Percentiles rank a stretch among this genome's conserved stretches.
Conservation (phyloP, 116 monocot genomes). For the Phalaenopsis hybrid region DNA sequence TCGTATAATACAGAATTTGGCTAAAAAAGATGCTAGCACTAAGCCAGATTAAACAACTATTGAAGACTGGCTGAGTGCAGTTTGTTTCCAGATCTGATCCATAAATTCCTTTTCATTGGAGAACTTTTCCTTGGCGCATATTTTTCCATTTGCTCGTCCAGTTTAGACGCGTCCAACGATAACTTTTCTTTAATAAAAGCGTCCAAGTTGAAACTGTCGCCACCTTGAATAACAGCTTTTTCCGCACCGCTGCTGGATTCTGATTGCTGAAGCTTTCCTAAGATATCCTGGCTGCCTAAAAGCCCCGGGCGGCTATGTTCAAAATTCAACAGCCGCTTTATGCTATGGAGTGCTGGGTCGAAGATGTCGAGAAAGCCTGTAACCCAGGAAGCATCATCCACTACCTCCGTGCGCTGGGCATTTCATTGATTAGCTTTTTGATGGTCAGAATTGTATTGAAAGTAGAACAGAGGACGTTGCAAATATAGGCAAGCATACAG, state of each 20-base stretch:
- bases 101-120: not conserved
- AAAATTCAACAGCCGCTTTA: slow-evolving; percentile 62
- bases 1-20: not conserved
- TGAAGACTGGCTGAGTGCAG: not conserved
- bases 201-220: slow-evolving; percentile 66
- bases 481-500: no score
- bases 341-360: slow-evolving; percentile 79
- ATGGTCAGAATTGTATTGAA: not conserved
- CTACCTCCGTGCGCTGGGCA: slow-evolving; percentile 81
- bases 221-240: not conserved
- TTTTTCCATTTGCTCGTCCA: slow-evolving; percentile 22
- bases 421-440: not conserved
- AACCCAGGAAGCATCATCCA: slow-evolving; percentile 88
- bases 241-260: slow-evolving; percentile 1
- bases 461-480: no score
- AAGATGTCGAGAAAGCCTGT: slow-evolving; percentile 82
- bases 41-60: not conserved
- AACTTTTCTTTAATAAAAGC: slow-evolving; percentile 63
- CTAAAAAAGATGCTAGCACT: not conserved
- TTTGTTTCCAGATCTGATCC: not conserved
- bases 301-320: slow-evolving; percentile 34
- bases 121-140: no score
- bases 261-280: slow-evolving; percentile 17
- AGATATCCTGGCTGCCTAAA: slow-evolving; percentile 14
- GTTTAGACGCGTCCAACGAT: slow-evolving; percentile 44